These are phyloP conservation scores for Cytospora schulzeri DNA, from an alignment of 2,329 filamentous ascomycete genomes.

Conservation along the genomic window DNA sequence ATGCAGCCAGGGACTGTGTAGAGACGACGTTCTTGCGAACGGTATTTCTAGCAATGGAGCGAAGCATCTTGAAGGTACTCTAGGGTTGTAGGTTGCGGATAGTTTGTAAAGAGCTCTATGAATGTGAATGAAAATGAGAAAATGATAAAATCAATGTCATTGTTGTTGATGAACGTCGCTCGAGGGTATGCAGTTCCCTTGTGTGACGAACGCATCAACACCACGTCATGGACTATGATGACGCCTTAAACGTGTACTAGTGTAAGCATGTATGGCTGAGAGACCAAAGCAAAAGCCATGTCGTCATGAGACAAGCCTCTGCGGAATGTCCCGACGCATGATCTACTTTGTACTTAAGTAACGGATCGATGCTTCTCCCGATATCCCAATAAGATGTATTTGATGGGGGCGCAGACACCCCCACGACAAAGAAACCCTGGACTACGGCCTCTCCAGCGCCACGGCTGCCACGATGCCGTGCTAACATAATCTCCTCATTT, in stretches of 20 bases:
- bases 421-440: no score
- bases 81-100: background rate
- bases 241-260: background rate
- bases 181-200: background rate
- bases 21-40: background rate
- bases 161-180: background rate
- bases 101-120: background rate
- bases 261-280: background rate
- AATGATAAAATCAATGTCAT: no score
- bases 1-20: background rate
- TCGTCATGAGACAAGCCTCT: background rate
- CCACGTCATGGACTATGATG: background rate
- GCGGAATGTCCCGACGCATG: background rate
- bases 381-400: background rate
- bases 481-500: no score
- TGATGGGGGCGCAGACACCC: background rate
- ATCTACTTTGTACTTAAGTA: no score
- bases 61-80: background rate
- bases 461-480: no score
- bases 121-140: background rate
- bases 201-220: conserved; percentile 1
- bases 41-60: background rate
- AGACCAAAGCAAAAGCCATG: background rate
- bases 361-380: background rate
- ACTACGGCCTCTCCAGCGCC: no score